Percentiles rank a stretch among this genome's conserved stretches.
Evolutionary conservation across 2,329 filamentous ascomycete genomes (phyloP).

Genomic region (Alternaria rosae): DNA sequence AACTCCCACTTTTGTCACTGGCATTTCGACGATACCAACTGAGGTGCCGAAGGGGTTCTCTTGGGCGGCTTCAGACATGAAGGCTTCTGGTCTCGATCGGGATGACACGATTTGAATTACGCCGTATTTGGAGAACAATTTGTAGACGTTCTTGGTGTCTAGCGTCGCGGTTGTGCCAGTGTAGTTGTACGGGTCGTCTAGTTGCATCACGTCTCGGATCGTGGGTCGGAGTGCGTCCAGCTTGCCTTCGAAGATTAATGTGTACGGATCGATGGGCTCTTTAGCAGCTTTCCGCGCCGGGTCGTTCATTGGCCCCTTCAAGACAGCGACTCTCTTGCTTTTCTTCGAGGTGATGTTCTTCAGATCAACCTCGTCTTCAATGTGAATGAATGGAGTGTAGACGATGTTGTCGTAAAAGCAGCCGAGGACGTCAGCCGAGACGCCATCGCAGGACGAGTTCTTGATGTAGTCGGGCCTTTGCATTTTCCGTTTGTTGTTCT

Average conservation of each 20-base stretch:
- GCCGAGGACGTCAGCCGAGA: constrained; percentile 91
- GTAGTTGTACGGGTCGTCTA: constrained; percentile 93
- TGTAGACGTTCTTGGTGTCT: constrained; percentile 82
- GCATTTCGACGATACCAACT: constrained; percentile 94
- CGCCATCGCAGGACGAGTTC: constrained; percentile 88
- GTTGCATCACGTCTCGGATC: constrained; percentile 87
- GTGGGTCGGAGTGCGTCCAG: constrained; percentile 83
- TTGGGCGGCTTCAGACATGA: constrained; percentile 86
- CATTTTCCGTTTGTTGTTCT: constrained; percentile 99
- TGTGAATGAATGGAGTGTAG: constrained; percentile 97
- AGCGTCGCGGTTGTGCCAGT: constrained; percentile 77
- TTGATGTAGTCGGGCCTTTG: constrained; percentile 94
- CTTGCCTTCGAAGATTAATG: constrained; percentile 88
- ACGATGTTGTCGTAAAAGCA: constrained; percentile 99
- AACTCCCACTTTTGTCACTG: constrained; percentile 93
- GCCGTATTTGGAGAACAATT: constrained; percentile 88
- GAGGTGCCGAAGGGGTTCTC: constrained; percentile 82
- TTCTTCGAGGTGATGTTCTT: constrained; percentile 76
- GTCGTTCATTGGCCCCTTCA: constrained; percentile 67
- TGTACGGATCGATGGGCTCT: constrained; percentile 94
- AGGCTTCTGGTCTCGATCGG: constrained; percentile 90
- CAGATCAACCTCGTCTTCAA: constrained; percentile 87
- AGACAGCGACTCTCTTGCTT: constrained; percentile 69
- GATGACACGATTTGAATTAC: constrained; percentile 95
- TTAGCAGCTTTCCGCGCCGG: constrained; percentile 70